A percentile compares a stretch with the other conserved stretches of the same genome.
Evolutionary conservation across 177 flowering plant species (phyloP).

Genomic region (Vitis hybrid): DNA sequence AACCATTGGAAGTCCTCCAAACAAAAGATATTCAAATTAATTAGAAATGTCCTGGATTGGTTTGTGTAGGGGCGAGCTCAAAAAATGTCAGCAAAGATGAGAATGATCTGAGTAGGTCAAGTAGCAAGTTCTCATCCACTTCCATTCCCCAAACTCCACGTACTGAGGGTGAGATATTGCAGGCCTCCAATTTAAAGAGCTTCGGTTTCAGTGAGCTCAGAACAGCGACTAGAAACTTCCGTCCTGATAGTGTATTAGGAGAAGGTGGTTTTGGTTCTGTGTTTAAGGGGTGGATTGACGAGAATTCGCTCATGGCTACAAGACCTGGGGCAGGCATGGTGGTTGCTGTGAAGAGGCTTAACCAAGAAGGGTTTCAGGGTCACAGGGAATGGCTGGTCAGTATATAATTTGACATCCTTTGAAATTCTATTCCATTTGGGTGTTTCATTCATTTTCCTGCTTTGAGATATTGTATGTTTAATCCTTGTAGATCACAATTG

Average conservation of each 20-base stretch:
- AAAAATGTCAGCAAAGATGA: conserved; percentile 33
- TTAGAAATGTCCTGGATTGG: background rate
- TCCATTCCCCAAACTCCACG: conserved; percentile 35
- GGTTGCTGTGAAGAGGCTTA: conserved; percentile 64
- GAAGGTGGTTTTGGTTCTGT: conserved; percentile 71
- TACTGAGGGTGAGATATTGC: conserved; percentile 57
- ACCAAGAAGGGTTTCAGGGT: conserved; percentile 58
- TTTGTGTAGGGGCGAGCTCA: conserved; percentile 31
- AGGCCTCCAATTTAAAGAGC: conserved; percentile 45
- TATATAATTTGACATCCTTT: background rate
- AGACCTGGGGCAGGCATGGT: conserved; percentile 54
- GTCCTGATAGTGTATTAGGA: conserved; percentile 63
- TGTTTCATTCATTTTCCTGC: background rate
- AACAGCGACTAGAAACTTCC: conserved; percentile 55
- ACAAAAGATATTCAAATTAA: background rate
- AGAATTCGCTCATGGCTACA: conserved; percentile 38
- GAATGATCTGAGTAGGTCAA: conserved; percentile 23
- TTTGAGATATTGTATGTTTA: background rate
- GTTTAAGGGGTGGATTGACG: conserved; percentile 69
- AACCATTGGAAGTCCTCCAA: background rate
- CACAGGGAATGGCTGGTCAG: conserved; percentile 72
- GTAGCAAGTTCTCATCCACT: conserved; percentile 32
- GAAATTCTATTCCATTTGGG: background rate
- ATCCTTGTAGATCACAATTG: background rate
- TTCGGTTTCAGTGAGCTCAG: conserved; percentile 49